Base-by-base conservation (phyloP, 495 filamentous ascomycete genomes). In the Jackrogersella minutella region DNA sequence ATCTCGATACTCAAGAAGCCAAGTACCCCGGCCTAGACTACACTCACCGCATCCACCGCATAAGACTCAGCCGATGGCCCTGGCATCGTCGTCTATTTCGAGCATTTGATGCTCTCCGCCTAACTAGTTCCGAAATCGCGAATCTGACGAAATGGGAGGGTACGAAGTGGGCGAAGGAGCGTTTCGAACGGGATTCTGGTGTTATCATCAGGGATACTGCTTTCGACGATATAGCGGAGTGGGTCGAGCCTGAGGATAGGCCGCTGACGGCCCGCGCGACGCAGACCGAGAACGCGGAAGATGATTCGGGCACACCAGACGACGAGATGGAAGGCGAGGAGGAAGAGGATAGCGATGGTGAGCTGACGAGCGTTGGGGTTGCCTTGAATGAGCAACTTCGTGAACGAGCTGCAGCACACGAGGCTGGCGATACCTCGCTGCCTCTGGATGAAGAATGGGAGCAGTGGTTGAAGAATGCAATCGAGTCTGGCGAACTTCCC, bases 11-110 rank as follows among this genome's bases (percentile, higher is more conserved):
- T 46, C 85, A 90, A 46, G 93, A 96, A 81, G 92, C 92, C 40
- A 92, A 93, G 67, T 96, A 97, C 66, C 93, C 93, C 0, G 93
- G 93, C 24, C 83, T 97, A 40, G 92, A 97, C 80, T 97, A 97
- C 78, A 87, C 87, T 34, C 82, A 91, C 73, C 80, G 80, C 3
- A 90, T 88, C 14, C 93, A 97, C 80, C 91, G 93, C 68, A 88
- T 91, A 81, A 87, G 93, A 47, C 86, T 97, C 5, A 81, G 88
- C 67, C 90, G 91, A 37, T 96, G 90, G 79, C 83, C 82, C 1
- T 92, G 89, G 86, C 93, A 97, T 75, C 87, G 87, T 58, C 83
- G 85, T 66, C 83, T 97, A 0, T 96, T 97, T 77, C 85, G 86
- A 33, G 90, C 88, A 34, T 96, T 97, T 67, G 91, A 97, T 69